Conservation (phyloP, 1,284 basidiomycete genomes). For the Mycosarcoma maydis region DNA sequence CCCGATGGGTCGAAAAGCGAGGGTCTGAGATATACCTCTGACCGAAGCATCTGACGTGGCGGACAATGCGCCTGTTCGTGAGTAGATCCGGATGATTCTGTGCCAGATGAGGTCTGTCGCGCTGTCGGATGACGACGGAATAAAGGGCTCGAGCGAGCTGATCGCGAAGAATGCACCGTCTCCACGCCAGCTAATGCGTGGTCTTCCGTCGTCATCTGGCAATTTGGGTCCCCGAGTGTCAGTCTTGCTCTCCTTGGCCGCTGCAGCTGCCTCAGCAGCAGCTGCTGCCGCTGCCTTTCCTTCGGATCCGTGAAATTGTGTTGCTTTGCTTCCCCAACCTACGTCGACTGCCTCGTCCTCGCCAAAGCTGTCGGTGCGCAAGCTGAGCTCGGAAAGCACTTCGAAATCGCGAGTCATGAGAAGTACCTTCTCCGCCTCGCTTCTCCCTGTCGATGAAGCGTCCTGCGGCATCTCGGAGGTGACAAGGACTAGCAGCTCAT, state of each 20-base stretch:
- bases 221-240: slow-evolving; percentile 67
- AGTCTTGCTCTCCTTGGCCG: slow-evolving; percentile 51
- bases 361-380: slow-evolving; percentile 82
- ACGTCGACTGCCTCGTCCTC: slow-evolving; percentile 92
- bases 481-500: slow-evolving; percentile 78
- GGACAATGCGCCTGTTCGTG: slow-evolving; percentile 78
- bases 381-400: slow-evolving; percentile 79
- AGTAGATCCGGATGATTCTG: slow-evolving; percentile 75
- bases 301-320: slow-evolving; percentile 95
- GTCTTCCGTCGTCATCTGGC: slow-evolving; percentile 76
- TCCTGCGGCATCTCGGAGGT: slow-evolving; percentile 40
- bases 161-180: slow-evolving; percentile 90
- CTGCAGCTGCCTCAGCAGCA: slow-evolving; percentile 70
- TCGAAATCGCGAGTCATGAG: slow-evolving; percentile 91
- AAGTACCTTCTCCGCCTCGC: slow-evolving; percentile 75
- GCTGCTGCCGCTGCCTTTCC: slow-evolving; percentile 82
- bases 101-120: slow-evolving; percentile 69
- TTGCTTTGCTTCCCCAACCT: slow-evolving; percentile 96
- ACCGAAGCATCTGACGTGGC: slow-evolving; percentile 82
- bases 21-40: slow-evolving; percentile 79
- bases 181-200: slow-evolving; percentile 89
- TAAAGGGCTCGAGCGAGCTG: slow-evolving; percentile 73
- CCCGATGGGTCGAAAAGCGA: slow-evolving; percentile 90
- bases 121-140: slow-evolving; percentile 3
- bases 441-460: slow-evolving; percentile 15